These are phyloP conservation scores for Quercus parvula DNA, from an alignment of 306 rosid species.

Conservation along the genomic window DNA sequence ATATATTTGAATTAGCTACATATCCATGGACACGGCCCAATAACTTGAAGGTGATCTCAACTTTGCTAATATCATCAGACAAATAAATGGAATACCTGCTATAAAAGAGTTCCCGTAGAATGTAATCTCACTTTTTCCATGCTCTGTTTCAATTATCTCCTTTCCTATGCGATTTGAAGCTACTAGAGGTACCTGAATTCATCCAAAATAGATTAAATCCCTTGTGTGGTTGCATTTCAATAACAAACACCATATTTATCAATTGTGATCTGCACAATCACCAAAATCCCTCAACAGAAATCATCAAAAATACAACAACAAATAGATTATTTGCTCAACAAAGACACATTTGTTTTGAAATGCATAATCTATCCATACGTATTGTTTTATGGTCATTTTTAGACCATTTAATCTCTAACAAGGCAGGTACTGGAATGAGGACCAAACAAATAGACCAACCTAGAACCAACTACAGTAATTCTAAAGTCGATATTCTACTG, in stretches of 20 bases:
- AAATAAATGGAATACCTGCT: slow-evolving; percentile 55
- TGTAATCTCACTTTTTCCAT: slow-evolving; percentile 74
- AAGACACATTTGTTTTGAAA: not conserved
- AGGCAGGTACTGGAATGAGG: not conserved
- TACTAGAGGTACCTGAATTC: slow-evolving; percentile 83
- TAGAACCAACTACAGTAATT: not conserved
- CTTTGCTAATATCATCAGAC: not conserved
- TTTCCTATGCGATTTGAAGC: slow-evolving; percentile 91
- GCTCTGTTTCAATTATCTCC: slow-evolving; percentile 81
- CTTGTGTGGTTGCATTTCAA: not conserved
- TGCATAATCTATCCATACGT: not conserved
- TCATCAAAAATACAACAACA: not conserved
- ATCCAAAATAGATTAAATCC: slow-evolving; percentile 17
- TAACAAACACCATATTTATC: not conserved
- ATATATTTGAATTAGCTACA: not conserved
- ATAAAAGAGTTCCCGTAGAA: slow-evolving; percentile 95
- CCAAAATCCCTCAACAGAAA: not conserved
- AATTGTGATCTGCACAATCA: not conserved
- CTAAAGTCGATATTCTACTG: not conserved
- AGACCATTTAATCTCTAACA: not conserved
- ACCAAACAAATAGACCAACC: not conserved
- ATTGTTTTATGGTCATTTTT: not conserved
- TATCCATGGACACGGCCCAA: not conserved
- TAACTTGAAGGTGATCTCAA: not conserved
- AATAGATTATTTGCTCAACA: too few relatives aligned